Base-by-base conservation (phyloP, 176 grass and related monocot species). In the Bolboschoenus planiculmis region DNA sequence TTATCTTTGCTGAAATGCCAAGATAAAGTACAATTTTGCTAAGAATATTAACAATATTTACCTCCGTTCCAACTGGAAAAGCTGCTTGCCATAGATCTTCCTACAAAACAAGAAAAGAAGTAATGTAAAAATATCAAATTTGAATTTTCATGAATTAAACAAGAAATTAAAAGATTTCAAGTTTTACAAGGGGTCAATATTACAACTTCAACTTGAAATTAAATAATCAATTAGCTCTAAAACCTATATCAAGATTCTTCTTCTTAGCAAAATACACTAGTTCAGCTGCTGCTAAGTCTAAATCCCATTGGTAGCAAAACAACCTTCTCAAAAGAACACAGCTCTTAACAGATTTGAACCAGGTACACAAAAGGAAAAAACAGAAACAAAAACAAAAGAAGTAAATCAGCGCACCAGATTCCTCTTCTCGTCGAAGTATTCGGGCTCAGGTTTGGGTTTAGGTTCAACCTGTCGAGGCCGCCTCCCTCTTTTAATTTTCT, bases 51-150 rank as follows among this genome's bases (percentile, higher is more conserved):
- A 8, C 3, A 23, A 42, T 24, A 24, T 24, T 46, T 26, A 81
- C 79, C 79, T 81, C 79, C 9, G 79, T 81, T 81, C 79, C 79
- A 27, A 81, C 79, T 47, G 79, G 56, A 81, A 81, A 81, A 9
- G 79, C 79, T 2, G 79, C 79, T 64, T 81, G 79, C 79, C 79
- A 81, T 20, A 81, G 56, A 64, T 81, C 79, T 27, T 81, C 36
- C 79, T 81, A 43, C 33, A 81, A 64, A 81, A 81, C 34, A 81
- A 57, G 35, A 57, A 55, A 58, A 42, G 26, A 63, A 43, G 39
- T 48, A 30, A 70, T n/a, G 30, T 80, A 80, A 80, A 58, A 27
- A 35, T 23, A 59, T 18, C 3, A 58, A 58, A 39, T 70, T 35
- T 5, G 35, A 42, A 43, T 23, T 40, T 66, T 14, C 30, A 15